Base-by-base conservation (phyloP, 768 basidiomycete species). In the Mycena olivaceomarginata region DNA sequence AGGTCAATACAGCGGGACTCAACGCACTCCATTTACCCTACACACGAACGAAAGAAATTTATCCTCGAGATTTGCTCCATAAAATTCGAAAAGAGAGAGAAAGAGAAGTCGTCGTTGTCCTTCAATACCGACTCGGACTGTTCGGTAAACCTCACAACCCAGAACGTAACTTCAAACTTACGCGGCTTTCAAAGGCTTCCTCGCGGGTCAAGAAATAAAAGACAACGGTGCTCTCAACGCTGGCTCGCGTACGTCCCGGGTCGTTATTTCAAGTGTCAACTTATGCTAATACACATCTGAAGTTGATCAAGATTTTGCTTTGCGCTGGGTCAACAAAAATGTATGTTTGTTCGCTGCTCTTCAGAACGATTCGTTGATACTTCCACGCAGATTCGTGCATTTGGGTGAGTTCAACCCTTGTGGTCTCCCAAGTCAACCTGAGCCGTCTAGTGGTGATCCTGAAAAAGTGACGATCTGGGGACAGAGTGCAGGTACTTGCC, bases 401-500 rank as follows among this genome's bases (percentile, higher is more conserved):
- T 53, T 20, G 51, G 51, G 51, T 53, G 51, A 53, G 51, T 53
- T 53, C 4, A n/a, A n/a, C 15, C 5, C 0, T 12, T 9, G 25
- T 25, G 25, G 25, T 25, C 25, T 25, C 25, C 25, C 25, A 25
- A 25, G 25, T 25, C 25, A 25, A 25, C 25, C 25, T 25, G 25
- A 25, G 25, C 25, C 25, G 25, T 25, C 25, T 22, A 65, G 67
- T 1, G 89, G 89, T 3, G 86, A 89, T 72, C 87, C 87, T 3
- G 18, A 60, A 1, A 80, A 81, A 72, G 88, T 89, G 37, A 84
- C 87, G 2, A 87, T 90, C 12, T 89, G 87, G 88, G 89, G 88
- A 0, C 81, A 88, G 79, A 88, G 87, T 9, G 86, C 87, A 51
- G 88, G 88, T 84, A 64, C 51, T 60, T 25, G 51, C 15, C 53